These are phyloP conservation scores for Xerocomus minutiporus DNA, from an alignment of 1,284 basidiomycete species.

Conservation along the genomic window DNA sequence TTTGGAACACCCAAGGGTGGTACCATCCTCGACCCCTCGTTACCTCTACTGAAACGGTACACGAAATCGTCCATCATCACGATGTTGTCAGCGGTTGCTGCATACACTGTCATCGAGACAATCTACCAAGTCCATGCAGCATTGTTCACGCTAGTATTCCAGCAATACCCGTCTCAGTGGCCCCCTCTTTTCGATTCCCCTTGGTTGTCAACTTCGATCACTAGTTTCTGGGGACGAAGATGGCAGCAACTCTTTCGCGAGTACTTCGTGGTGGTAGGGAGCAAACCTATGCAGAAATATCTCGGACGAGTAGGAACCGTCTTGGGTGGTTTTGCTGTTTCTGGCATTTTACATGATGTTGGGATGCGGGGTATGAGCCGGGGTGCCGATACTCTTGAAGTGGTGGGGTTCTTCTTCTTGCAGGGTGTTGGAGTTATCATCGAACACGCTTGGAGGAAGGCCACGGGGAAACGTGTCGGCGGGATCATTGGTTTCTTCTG, in stretches of 20 bases:
- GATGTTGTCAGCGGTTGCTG: constrained; percentile 36
- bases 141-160: constrained; percentile 38
- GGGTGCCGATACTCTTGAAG: constrained; percentile 42
- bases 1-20: constrained; percentile 32
- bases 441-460: constrained; percentile 43
- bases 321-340: constrained; percentile 53
- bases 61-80: constrained; percentile 40
- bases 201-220: constrained; percentile 38
- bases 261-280: constrained; percentile 35
- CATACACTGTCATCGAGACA: constrained; percentile 42
- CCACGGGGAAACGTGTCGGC: constrained; percentile 41
- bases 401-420: constrained; percentile 54
- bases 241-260: constrained; percentile 46
- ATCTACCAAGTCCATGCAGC: constrained; percentile 42
- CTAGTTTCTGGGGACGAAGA: constrained; percentile 40
- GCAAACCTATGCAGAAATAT: constrained; percentile 28
- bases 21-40: constrained; percentile 47
- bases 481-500: constrained; percentile 49
- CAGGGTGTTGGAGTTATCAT: constrained; percentile 49
- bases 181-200: constrained; percentile 41
- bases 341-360: constrained; percentile 52
- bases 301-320: constrained; percentile 45
- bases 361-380: constrained; percentile 56
- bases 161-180: constrained; percentile 37
- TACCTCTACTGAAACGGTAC: constrained; percentile 42